Base-by-base conservation (phyloP, 2,329 filamentous ascomycete species). In the Hypoxylon sp. region DNA sequence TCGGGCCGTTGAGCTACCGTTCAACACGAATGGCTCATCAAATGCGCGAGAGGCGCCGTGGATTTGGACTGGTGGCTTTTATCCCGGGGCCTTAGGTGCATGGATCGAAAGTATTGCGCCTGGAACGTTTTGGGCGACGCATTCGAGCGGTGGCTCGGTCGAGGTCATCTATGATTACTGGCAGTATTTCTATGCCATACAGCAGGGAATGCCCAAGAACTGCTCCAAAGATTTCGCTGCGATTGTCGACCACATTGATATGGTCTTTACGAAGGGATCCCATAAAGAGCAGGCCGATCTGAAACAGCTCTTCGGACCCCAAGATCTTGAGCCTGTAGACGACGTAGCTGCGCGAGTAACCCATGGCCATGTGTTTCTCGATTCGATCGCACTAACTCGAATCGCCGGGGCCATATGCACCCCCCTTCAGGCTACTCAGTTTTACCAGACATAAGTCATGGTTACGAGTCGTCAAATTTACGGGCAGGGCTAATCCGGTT, bases 61-160 rank as follows among this genome's bases (percentile, higher is more conserved):
- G 87, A 81, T 89, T 4, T 79, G 86, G 51, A 79, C 81, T 6
- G 88, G 88, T 13, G 87, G 86, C 30, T 88, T 85, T 0, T 90
- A 90, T 74, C 83, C 82, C 33, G 88, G 87, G 44, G 85, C 86
- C 4, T 78, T 90, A 14, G 76, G 86, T 1, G 87, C 86, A 0
- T 89, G 87, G 86, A 86, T 83, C 2, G 84, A 85, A 37, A 83
- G 83, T 70, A 66, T 84, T 2, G 78, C 82, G 1, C 86, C 86
- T 0, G 87, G 85, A 6, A 88, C 86, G 0, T 87, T 88, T 77
- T 89, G 87, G 87, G 87, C 86, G 1, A 89, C 89, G 69, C 86
- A 88, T 75, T 80, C 86, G 2, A 86, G 85, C 31, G 86, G 84
- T 74, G 88, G 84, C 0, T 85, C 86, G 0, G 86, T 89, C 0